Evolutionary conservation across 306 rosid genomes (phyloP).

Genomic region (Dicorynia guianensis): DNA sequence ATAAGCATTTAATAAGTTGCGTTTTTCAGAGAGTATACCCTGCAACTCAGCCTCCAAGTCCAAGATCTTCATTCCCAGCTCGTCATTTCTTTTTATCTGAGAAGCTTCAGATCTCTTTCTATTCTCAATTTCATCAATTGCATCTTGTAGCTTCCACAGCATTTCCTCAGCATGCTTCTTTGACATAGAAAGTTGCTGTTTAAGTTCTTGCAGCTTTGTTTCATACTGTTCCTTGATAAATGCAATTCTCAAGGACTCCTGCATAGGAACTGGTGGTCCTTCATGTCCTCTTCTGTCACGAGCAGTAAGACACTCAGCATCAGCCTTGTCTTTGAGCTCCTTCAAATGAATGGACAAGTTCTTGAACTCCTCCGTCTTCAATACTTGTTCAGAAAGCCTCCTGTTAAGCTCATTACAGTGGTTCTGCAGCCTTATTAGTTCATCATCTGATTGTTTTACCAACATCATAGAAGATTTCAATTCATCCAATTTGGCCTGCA

Average conservation of each 20-base stretch:
- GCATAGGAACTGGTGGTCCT: conserved; percentile 71
- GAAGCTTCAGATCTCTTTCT: conserved; percentile 83
- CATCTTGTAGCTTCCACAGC: conserved; percentile 92
- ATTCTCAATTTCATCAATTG: conserved; percentile 75
- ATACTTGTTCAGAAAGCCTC: conserved; percentile 87
- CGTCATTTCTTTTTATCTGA: conserved; percentile 77
- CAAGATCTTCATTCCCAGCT: conserved; percentile 78
- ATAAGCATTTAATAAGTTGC: conserved; percentile 79
- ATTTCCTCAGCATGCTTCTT: conserved; percentile 89
- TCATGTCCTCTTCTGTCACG: conserved; percentile 81
- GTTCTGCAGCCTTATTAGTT: conserved; percentile 59
- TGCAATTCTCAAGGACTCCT: conserved; percentile 94
- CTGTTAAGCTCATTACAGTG: conserved; percentile 67
- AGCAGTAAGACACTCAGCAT: conserved; percentile 67
- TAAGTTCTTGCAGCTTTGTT: conserved; percentile 90
- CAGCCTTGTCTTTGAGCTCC: conserved; percentile 93
- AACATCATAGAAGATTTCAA: conserved; percentile 57
- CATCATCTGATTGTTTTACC: conserved; percentile 65
- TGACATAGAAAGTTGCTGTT: conserved; percentile 79
- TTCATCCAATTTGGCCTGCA: conserved; percentile 71
- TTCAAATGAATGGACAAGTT: conserved; percentile 92
- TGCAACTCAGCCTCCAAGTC: conserved; percentile 89
- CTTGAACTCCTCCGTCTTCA: conserved; percentile 89
- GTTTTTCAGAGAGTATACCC: conserved; percentile 75
- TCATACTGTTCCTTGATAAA: conserved; percentile 97